phyloP scores from a whole-genome alignment of 129 eudicot species.

The Ambrosia trifida region DNA sequence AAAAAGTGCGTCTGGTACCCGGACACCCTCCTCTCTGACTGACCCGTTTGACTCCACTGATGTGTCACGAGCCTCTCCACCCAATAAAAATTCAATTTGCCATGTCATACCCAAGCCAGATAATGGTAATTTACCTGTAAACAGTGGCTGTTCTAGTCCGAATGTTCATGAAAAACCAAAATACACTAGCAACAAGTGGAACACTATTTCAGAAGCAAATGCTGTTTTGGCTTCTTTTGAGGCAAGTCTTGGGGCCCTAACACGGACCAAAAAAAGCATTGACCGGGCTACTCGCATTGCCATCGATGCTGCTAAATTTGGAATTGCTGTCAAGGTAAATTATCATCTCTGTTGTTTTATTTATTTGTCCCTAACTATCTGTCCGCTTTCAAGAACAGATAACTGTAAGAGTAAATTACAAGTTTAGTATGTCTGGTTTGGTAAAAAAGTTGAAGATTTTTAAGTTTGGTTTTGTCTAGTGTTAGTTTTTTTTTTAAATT shows the following conservation, averaged over 20 bases:
- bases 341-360: neutral
- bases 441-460: neutral
- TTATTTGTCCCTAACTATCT: neutral
- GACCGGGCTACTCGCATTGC: slow-evolving; percentile 90
- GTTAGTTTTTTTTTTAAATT: neutral
- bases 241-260: slow-evolving; percentile 56
- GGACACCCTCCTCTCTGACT: slow-evolving; percentile 50
- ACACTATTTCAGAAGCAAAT: slow-evolving; percentile 56
- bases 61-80: slow-evolving; percentile 49
- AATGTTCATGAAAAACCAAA: slow-evolving; percentile 45
- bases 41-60: slow-evolving; percentile 54
- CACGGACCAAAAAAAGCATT: slow-evolving; percentile 91
- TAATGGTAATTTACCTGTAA: slow-evolving; percentile 40
- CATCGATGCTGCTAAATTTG: slow-evolving; percentile 84
- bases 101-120: slow-evolving; percentile 23
- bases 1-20: slow-evolving; percentile 47
- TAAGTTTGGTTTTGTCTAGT: neutral
- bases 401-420: neutral
- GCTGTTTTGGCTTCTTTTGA: slow-evolving; percentile 69
- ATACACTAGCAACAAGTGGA: slow-evolving; percentile 47
- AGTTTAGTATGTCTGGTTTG: neutral
- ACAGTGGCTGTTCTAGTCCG: slow-evolving; percentile 51
- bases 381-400: neutral
- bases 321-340: slow-evolving; percentile 76
- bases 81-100: slow-evolving; percentile 42